Conservation (phyloP, 495 filamentous ascomycete species). For the Penicillium ochrochloron region DNA sequence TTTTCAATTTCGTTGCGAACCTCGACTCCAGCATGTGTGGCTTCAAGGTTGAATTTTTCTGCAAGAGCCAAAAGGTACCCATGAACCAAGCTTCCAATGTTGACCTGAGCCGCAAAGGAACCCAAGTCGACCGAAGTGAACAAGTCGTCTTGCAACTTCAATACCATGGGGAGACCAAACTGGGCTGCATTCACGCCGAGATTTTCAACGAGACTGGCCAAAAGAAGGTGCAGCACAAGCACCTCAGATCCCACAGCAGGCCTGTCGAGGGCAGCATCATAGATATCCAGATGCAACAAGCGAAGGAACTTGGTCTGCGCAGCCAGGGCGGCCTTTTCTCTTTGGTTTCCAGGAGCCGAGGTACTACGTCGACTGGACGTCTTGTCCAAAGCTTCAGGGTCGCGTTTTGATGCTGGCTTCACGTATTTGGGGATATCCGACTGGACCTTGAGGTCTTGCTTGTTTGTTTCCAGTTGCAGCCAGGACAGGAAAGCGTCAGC, state of each 20-base stretch:
- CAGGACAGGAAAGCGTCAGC: conserved; percentile 80
- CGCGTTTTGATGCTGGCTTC: conserved; percentile 38
- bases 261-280: conserved; percentile 78
- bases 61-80: conserved; percentile 83
- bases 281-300: conserved; percentile 83
- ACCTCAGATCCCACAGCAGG: conserved; percentile 73
- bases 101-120: conserved; percentile 65
- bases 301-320: conserved; percentile 73
- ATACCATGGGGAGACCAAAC: conserved; percentile 83
- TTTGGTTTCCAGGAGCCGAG: conserved; percentile 53
- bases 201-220: conserved; percentile 70
- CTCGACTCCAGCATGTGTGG: conserved; percentile 63
- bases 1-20: conserved; percentile 77
- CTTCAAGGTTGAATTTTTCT: conserved; percentile 77
- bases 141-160: conserved; percentile 84
- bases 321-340: conserved; percentile 60
- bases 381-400: conserved; percentile 53
- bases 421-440: conserved; percentile 56
- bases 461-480: conserved; percentile 78
- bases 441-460: conserved; percentile 63
- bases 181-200: conserved; percentile 84
- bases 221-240: conserved; percentile 72
- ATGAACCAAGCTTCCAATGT: conserved; percentile 80
- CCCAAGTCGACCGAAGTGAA: conserved; percentile 58
- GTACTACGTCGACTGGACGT: conserved; percentile 54